Conservation (phyloP, 768 basidiomycete species). For the Panaeolus papilionaceus region DNA sequence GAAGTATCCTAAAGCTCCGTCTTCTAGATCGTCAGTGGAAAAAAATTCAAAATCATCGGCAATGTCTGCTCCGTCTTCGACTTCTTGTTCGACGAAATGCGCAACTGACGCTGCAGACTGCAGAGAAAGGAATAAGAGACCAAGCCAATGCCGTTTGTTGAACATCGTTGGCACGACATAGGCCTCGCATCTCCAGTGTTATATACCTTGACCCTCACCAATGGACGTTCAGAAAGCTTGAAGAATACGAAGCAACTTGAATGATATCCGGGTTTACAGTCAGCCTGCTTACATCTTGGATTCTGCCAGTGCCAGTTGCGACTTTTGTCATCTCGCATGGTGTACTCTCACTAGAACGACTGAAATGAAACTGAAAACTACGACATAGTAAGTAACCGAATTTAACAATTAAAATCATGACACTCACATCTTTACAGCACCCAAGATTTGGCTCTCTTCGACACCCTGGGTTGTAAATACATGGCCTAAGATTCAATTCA, state of each 20-base stretch:
- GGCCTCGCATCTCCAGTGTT: not conserved
- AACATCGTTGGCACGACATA: not conserved
- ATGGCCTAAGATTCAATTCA: too few species aligned
- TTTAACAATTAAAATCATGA: too few species aligned
- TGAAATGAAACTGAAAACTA: too few species aligned
- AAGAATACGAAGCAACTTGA: not conserved
- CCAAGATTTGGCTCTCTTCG: too few species aligned
- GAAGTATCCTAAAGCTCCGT: conserved; percentile 18
- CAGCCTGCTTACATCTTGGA: not conserved
- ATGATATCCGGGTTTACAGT: not conserved
- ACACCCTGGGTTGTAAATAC: too few species aligned
- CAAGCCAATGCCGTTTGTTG: not conserved
- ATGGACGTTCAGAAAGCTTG: not conserved
- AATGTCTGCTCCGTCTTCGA: not conserved
- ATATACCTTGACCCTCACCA: not conserved
- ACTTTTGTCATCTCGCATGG: not conserved
- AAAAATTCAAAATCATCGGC: not conserved
- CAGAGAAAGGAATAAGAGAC: not conserved
- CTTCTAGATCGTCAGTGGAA: not conserved
- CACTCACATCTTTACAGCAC: too few species aligned
- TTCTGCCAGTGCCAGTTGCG: not conserved
- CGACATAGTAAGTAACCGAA: too few species aligned
- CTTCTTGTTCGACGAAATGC: not conserved
- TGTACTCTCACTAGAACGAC: too few species aligned
- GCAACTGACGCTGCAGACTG: not conserved